Evolutionary conservation across 2,329 filamentous ascomycete genomes (phyloP).

Genomic region (Phyllosticta citrichinensis): DNA sequence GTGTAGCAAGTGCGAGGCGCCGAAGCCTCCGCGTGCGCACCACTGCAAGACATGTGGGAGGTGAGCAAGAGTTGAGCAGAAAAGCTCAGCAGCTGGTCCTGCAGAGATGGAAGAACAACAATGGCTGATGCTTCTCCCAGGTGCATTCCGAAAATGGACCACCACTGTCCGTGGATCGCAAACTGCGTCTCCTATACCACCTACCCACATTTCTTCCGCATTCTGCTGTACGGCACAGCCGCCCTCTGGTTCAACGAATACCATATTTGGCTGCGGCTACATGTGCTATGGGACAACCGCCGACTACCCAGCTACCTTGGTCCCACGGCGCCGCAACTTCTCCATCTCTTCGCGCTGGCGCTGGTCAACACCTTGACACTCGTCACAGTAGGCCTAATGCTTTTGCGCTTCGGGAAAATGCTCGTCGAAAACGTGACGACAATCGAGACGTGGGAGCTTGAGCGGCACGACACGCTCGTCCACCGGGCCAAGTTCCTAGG

Average conservation of each 20-base stretch:
- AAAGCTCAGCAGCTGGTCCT: background rate
- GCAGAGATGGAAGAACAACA: background rate
- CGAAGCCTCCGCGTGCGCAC: conserved; percentile 68
- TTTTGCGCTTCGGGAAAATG: conserved; percentile 43
- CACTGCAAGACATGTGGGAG: conserved; percentile 69
- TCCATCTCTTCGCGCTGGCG: conserved; percentile 50
- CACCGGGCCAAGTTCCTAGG: conserved; percentile 40
- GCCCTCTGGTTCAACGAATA: conserved; percentile 52
- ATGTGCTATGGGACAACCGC: conserved; percentile 54
- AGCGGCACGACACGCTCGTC: conserved; percentile 37
- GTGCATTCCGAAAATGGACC: conserved; percentile 74
- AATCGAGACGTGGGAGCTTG: conserved; percentile 66
- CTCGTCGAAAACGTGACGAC: conserved; percentile 47
- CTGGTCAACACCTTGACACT: conserved; percentile 50
- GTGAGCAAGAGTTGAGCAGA: conserved; percentile 18
- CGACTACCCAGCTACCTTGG: conserved; percentile 65
- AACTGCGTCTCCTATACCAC: conserved; percentile 78
- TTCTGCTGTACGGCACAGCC: conserved; percentile 58
- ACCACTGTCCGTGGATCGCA: conserved; percentile 76
- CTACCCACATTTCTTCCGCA: conserved; percentile 73
- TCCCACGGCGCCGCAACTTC: conserved; percentile 48
- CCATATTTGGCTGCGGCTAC: conserved; percentile 51
- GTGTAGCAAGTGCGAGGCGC: conserved; percentile 66
- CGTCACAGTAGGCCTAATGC: conserved; percentile 54
- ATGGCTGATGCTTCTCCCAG: conserved; percentile 22